These are phyloP conservation scores for Geotrichum klebahnii DNA, from an alignment of 1,139 yeast genomes.

Conservation along the genomic window DNA sequence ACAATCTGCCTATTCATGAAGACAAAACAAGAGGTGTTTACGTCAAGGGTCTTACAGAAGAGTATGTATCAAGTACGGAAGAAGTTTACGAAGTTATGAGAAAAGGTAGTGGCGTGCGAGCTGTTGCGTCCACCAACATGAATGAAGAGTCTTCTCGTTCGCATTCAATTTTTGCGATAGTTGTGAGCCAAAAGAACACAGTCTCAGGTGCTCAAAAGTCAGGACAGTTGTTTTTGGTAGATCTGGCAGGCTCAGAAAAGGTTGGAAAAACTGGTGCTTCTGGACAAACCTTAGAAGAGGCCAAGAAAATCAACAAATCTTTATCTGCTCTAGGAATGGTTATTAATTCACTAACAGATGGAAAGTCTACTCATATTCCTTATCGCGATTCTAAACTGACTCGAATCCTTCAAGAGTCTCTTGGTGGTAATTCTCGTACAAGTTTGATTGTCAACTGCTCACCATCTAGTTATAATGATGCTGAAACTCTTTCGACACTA, in stretches of 20 bases:
- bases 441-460: constrained; percentile 76
- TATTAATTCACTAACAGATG: constrained; percentile 71
- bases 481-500: constrained; percentile 72
- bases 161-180: constrained; percentile 72
- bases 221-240: constrained; percentile 73
- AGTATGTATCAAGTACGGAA: constrained; percentile 53
- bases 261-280: constrained; percentile 77
- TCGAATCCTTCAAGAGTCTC: constrained; percentile 73
- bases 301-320: constrained; percentile 77
- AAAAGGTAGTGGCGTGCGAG: constrained; percentile 54
- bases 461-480: constrained; percentile 56
- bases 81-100: constrained; percentile 58
- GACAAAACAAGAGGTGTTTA: constrained; percentile 63
- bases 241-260: constrained; percentile 86
- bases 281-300: constrained; percentile 75
- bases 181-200: constrained; percentile 56
- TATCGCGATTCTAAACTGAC: constrained; percentile 83
- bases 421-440: constrained; percentile 86
- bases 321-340: constrained; percentile 77
- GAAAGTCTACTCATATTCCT: constrained; percentile 63
- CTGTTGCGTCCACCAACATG: constrained; percentile 65
- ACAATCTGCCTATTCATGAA: constrained; percentile 58
- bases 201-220: constrained; percentile 55
- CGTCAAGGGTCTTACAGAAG: constrained; percentile 63
- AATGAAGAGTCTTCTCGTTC: constrained; percentile 75